Base-by-base conservation (phyloP, 768 basidiomycete genomes). In the Tricholoma furcatifolium region DNA sequence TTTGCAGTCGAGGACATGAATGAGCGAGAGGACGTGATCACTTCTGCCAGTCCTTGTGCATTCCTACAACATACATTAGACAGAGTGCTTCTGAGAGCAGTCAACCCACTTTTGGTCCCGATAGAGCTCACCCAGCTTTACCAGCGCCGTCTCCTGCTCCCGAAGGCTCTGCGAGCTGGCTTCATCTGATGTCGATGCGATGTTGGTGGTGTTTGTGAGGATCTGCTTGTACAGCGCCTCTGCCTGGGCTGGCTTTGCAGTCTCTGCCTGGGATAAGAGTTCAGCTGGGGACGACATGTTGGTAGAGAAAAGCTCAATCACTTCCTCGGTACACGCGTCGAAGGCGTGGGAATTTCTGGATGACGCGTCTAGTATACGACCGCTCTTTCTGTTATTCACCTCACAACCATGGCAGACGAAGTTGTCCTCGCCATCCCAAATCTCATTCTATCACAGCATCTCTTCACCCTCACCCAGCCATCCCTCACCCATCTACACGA, bases 1-100 rank as follows among this genome's bases (percentile, higher is more conserved):
- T 98, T 98, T 14, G 95, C 95, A 0, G 93, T 91, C n/a, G 88
- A 88, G 0, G 91, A 86, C 81, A 96, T 91, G 75, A 95, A 93
- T 0, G 83, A 77, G 44, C 93, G 76, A 0, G 91, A 93, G 23
- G 87, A 77, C 0, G 84, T 88, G 50, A 97, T 91, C 34, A 96
- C 85, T 50, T 93, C 82, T 9, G 93, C 91, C 2, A 98, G 77
- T 15, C 89, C 90, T 55, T 85, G 69, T 17, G 91, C 85, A 74
- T 98, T 89, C 63, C 93, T 97, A 38, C 59, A 27, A 18, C 24
- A 18, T 32, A 20, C 5, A 21, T 18, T 1, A 38, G 27, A 20
- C 27, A 11, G 17, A 3, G n/a, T n/a, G n/a, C n/a, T n/a, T 7
- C 5, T 7, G 17, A 17, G 27, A 15, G 10, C 6, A 23, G 21